Evolutionary conservation across 371 early-diverging fungal genomes (phyloP).

Genomic region (Lichtheimia ramosa): DNA sequence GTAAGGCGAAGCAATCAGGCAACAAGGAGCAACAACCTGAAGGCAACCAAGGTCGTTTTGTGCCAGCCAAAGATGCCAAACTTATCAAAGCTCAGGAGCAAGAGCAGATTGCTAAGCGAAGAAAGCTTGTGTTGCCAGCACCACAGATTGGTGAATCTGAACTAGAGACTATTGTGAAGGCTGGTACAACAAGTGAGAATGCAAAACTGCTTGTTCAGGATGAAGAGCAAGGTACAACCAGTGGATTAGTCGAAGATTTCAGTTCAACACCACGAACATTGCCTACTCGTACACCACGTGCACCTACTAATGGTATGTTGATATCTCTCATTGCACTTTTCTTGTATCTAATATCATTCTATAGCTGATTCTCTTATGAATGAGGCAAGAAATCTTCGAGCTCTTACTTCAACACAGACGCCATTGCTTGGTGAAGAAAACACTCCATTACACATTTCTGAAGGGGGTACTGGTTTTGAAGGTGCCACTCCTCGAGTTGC

Average conservation of each 20-base stretch:
- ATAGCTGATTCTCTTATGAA: constrained; percentile 68
- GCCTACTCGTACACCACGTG: constrained; percentile 69
- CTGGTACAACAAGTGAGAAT: constrained; percentile 82
- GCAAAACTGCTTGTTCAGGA: constrained; percentile 71
- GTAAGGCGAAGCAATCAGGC: constrained; percentile 56
- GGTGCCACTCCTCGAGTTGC: constrained; percentile 67
- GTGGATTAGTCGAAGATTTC: constrained; percentile 73
- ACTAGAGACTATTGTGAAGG: constrained; percentile 89
- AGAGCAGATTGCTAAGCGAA: constrained; percentile 73
- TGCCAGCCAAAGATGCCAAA: constrained; percentile 57
- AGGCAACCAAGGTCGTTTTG: constrained; percentile 55
- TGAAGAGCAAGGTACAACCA: constrained; percentile 60
- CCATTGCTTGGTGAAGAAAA: constrained; percentile 86
- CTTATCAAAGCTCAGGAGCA: constrained; percentile 66
- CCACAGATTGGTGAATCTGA: constrained; percentile 92
- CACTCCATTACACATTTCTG: constrained; percentile 24
- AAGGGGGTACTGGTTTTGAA: constrained; percentile 64
- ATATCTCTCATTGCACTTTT: background rate
- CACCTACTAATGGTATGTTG: constrained; percentile 59
- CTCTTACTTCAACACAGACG: constrained; percentile 78
- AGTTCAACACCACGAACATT: constrained; percentile 54
- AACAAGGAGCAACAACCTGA: constrained; percentile 31
- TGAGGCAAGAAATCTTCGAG: constrained; percentile 84
- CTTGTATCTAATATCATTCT: background rate
- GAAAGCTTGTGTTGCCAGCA: constrained; percentile 81